These are phyloP conservation scores for Podaxis sp. DNA, from an alignment of 768 basidiomycete species.

Conservation along the genomic window DNA sequence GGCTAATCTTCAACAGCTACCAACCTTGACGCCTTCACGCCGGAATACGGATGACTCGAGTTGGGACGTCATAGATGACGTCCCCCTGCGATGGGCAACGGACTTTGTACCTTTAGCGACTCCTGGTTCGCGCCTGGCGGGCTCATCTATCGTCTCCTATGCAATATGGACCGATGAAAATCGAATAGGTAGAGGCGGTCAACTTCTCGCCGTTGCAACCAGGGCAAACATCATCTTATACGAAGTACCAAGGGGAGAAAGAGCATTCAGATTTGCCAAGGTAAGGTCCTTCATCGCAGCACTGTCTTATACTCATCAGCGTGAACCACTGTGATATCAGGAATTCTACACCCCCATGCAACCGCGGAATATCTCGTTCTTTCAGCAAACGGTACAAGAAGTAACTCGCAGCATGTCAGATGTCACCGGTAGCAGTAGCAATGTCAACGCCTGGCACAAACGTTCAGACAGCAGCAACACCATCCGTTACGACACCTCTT, in stretches of 20 bases:
- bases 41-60: conserved; percentile 44
- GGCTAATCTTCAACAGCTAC: neutral
- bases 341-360: conserved; percentile 81
- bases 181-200: conserved; percentile 41
- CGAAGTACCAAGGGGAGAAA: conserved; percentile 79
- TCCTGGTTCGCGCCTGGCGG: conserved; percentile 59
- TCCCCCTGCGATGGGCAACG: conserved; percentile 82
- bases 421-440: conserved; percentile 27
- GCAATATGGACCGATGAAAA: conserved; percentile 66
- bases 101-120: conserved; percentile 81
- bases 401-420: conserved; percentile 43
- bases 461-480: conserved; percentile 42
- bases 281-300: conserved; percentile 30
- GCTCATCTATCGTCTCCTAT: conserved; percentile 59
- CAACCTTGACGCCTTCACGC: conserved; percentile 18
- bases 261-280: conserved; percentile 82
- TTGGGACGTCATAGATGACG: conserved; percentile 75
- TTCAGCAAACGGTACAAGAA: conserved; percentile 65
- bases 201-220: conserved; percentile 72
- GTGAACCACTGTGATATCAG: conserved; percentile 32
- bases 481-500: conserved; percentile 28
- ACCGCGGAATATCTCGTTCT: conserved; percentile 65
- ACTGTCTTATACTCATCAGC: conserved; percentile 2
- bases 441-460: conserved; percentile 33
- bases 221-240: conserved; percentile 73